Base-by-base conservation (phyloP, 257 asterid genomes). In the Salvia hispanica region DNA sequence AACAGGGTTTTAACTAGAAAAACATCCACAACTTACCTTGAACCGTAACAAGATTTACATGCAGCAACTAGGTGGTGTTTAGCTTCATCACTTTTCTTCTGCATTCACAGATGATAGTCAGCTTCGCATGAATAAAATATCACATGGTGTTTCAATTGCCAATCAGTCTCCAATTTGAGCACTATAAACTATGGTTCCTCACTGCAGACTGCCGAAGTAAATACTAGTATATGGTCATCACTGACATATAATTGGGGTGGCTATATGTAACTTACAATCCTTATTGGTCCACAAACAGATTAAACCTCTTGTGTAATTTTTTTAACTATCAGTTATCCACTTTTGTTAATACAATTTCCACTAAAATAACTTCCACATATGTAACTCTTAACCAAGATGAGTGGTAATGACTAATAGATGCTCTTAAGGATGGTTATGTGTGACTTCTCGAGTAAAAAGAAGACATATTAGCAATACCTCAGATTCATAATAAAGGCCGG, bases 401-500 rank as follows among this genome's bases (percentile, higher is more conserved):
- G 46, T 40, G 66, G 31, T 16, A 43, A 42, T 61, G 31, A 47
- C 43, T 31, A 33, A 16, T 39, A 39, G 15, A 37, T 50, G 25
- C 62, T 18, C 42, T 36, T 33, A 18, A 37, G 48, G 33, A 39
- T 37, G 5, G 40, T 37, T 39, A 37, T 15, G 7, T 7, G 31
- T 12, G 8, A 45, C 5, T 43, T 14, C 54, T 18, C 28, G 48
- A 62, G 28, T 12, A 7, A 31, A 61, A 46, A 18, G 45, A 46
- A 31, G 47, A 11, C 0, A 31, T n/a, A 14, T 31, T 48, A 48
- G 34, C 31, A 63, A 46, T 68, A 92, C 98, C 97, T 86, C 86
- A 53, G 97, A 86, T 86, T 90, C 98, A 46, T 90, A 82, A 71
- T 82, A 90, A 62, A 92, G 95, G 69, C 94, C 96, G 14, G 94